A percentile compares a stretch with the other conserved stretches of the same genome.
These are phyloP conservation scores for Alisma plantagoaquatica DNA, from an alignment of 106 monocot species.

Conservation along the genomic window DNA sequence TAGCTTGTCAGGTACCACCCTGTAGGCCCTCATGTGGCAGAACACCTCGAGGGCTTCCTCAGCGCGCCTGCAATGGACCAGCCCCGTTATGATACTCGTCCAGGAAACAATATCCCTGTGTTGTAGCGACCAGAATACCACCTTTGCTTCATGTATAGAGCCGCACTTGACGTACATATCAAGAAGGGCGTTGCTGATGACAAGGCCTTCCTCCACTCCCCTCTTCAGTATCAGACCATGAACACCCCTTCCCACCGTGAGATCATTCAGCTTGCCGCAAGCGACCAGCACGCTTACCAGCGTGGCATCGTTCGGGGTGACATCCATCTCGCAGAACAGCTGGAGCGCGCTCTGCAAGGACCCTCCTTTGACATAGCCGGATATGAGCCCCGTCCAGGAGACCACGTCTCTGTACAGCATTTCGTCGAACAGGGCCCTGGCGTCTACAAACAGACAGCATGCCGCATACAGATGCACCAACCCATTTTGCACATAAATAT, in stretches of 20 bases:
- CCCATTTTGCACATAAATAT: constrained; percentile 36
- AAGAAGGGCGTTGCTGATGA: constrained; percentile 45
- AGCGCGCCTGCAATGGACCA: constrained; percentile 31
- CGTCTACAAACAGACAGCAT: constrained; percentile 15
- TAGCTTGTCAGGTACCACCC: constrained; percentile 55
- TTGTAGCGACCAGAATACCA: constrained; percentile 32
- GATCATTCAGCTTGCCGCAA: constrained; percentile 28
- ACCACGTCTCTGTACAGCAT: constrained; percentile 59
- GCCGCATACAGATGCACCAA: constrained; percentile 30
- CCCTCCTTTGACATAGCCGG: constrained; percentile 51
- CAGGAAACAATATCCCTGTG: constrained; percentile 45
- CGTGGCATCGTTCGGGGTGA: constrained; percentile 41
- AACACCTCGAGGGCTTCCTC: constrained; percentile 44
- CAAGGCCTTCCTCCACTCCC: constrained; percentile 1
- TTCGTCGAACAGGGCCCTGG: constrained; percentile 37
- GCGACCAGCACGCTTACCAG: constrained; percentile 48
- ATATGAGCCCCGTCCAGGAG: constrained; percentile 71
- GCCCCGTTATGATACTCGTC: constrained; percentile 53
- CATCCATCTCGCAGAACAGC: constrained; percentile 49
- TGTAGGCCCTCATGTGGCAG: constrained; percentile 29
- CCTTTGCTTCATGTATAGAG: constrained; percentile 29
- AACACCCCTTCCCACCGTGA: constrained; percentile 25
- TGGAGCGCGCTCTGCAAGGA: constrained; percentile 23
- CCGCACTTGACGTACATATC: constrained; percentile 71
- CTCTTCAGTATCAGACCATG: constrained; percentile 44